Percentiles rank a stretch among this genome's conserved stretches.
Conservation (phyloP, 352 stramenopile genomes). For the Phytopythium vexans region DNA sequence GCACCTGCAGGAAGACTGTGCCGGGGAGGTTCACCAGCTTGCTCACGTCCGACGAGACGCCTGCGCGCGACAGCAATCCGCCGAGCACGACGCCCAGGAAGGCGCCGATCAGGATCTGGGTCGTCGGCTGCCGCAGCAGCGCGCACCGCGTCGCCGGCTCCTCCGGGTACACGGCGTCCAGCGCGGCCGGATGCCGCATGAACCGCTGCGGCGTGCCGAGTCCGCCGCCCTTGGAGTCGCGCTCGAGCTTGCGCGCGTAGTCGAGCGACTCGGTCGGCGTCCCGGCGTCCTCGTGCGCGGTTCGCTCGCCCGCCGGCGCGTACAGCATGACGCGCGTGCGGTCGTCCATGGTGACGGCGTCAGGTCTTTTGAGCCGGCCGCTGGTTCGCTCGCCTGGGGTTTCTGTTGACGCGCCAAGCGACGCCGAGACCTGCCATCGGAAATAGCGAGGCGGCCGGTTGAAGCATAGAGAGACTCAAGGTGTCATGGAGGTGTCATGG, state of each 20-base stretch:
- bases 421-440: no score
- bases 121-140: constrained; percentile 16
- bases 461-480: no score
- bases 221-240: background rate
- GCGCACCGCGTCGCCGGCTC: constrained; percentile 12
- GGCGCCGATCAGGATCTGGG: constrained; percentile 28
- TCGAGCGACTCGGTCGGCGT: background rate
- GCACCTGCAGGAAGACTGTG: constrained; percentile 25
- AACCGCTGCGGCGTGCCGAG: background rate
- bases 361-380: no score
- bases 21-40: constrained; percentile 22
- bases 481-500: no score
- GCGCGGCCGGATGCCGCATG: background rate
- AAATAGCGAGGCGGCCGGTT: no score
- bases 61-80: constrained; percentile 14
- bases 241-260: background rate
- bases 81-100: constrained; percentile 20
- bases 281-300: no score
- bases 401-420: no score
- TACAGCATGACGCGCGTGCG: no score
- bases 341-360: no score
- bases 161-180: constrained; percentile 13
- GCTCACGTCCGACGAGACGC: constrained; percentile 16
- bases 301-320: no score
- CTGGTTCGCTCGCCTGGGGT: no score